A percentile compares a stretch with the other conserved stretches of the same genome.
These are phyloP conservation scores for Fusarium proliferatum DNA, from an alignment of 2,329 filamentous ascomycete genomes.

Conservation along the genomic window DNA sequence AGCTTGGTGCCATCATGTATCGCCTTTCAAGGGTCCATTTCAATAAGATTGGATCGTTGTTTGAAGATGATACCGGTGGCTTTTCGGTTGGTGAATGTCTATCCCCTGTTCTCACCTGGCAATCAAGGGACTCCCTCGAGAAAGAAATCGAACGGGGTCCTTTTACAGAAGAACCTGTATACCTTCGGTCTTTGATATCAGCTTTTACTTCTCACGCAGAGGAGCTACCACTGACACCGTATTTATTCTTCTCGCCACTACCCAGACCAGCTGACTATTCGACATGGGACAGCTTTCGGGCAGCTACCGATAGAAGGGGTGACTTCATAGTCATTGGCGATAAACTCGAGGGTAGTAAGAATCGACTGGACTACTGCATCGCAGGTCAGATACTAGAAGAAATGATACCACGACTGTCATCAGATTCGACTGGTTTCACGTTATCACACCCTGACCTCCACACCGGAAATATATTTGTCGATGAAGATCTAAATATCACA, in stretches of 20 bases:
- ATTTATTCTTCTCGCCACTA: not conserved
- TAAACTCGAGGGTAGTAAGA: not conserved
- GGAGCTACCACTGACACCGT: not conserved
- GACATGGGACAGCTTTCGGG: not conserved
- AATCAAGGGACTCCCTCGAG: not conserved
- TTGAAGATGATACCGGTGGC: not conserved
- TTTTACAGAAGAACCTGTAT: rapidly evolving
- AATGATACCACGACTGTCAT: rapidly evolving
- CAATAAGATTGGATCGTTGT: not conserved
- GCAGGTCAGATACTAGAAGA: not conserved
- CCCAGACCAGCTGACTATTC: not conserved
- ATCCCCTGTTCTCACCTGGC: not conserved
- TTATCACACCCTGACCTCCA: not conserved
- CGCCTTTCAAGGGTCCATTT: not conserved
- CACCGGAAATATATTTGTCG: not conserved
- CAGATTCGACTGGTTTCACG: rapidly evolving
- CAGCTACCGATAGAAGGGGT: not conserved
- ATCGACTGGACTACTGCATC: not conserved
- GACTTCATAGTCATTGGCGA: not conserved
- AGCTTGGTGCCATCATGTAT: not conserved
- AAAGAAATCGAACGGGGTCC: not conserved
- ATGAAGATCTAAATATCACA: not conserved
- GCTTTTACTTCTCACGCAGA: not conserved
- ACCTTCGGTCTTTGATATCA: not conserved
- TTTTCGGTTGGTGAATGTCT: not conserved